phyloP scores from a whole-genome alignment of 176 grass and related monocot species.

The Raddia distichophylla region DNA sequence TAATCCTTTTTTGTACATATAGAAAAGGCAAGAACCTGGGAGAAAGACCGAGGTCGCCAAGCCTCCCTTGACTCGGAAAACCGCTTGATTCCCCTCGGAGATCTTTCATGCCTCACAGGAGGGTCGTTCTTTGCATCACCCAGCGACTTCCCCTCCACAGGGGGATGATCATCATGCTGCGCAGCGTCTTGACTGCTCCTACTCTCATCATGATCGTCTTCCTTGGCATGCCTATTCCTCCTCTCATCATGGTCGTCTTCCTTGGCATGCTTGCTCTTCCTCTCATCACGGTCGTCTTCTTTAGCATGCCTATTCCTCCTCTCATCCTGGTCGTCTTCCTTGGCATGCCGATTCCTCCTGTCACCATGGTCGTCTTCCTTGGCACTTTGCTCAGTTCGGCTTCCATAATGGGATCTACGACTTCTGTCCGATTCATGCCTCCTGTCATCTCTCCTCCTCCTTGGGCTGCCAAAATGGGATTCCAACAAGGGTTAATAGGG shows the following conservation, averaged over 20 bases:
- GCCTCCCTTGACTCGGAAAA: conserved; percentile 49
- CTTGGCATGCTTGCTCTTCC: conserved; percentile 14
- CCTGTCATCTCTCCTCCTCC: conserved; percentile 52
- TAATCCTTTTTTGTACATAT: conserved; percentile 8
- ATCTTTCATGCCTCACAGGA: conserved; percentile 34
- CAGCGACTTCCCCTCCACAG: conserved; percentile 31
- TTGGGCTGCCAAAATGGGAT: conserved; percentile 46
- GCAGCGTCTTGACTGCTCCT: conserved; percentile 26
- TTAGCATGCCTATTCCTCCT: no score
- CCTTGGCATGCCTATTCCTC: no score
- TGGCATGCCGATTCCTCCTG: conserved; percentile 19
- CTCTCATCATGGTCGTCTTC: conserved; percentile 16
- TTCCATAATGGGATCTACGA: conserved; percentile 38
- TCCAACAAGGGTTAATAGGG: conserved; percentile 3
- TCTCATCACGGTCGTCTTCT: not conserved
- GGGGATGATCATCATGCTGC: conserved; percentile 10
- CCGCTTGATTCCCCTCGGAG: conserved; percentile 55
- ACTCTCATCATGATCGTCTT: not conserved
- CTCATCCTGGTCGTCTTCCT: conserved; percentile 21
- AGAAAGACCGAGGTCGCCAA: conserved; percentile 42
- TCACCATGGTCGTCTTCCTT: conserved; percentile 26
- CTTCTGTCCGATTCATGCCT: conserved; percentile 51
- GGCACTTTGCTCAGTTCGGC: conserved; percentile 29
- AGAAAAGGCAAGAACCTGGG: conserved; percentile 54
- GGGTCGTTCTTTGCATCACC: conserved; percentile 38